These are phyloP conservation scores for Hericium erinaceus DNA, from an alignment of 768 basidiomycete genomes.

Conservation along the genomic window DNA sequence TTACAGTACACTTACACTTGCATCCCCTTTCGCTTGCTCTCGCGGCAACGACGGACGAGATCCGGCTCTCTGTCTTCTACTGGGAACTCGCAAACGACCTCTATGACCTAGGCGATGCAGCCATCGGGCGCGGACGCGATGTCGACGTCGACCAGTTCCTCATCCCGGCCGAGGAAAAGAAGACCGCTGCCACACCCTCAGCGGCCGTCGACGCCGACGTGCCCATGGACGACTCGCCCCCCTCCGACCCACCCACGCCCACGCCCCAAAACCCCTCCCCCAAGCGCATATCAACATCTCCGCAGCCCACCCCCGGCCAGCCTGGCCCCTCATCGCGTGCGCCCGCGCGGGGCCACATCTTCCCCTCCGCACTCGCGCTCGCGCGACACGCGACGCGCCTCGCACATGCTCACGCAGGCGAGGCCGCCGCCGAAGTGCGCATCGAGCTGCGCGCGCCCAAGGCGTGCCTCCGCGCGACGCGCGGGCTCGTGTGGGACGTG, in stretches of 20 bases:
- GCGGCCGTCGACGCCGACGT: not conserved
- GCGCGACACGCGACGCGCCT: constrained; percentile 4
- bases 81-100: constrained; percentile 41
- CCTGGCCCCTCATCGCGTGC: constrained; percentile 23
- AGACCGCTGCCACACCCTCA: not conserved
- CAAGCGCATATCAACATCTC: too few species aligned
- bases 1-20: constrained; percentile 9
- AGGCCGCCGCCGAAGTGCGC: constrained; percentile 2
- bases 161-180: not conserved
- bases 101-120: constrained; percentile 79
- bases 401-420: constrained; percentile 5
- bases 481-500: constrained; percentile 8
- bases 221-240: constrained; percentile 40
- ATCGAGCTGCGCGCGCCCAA: constrained; percentile 3
- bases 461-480: constrained; percentile 4
- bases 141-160: not conserved
- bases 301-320: too few species aligned
- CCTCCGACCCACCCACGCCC: constrained; percentile 31
- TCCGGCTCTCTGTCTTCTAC: constrained; percentile 7
- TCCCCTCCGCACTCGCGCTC: constrained; percentile 5
- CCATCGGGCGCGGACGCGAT: constrained; percentile 31
- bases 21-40: constrained; percentile 5
- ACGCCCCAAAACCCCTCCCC: too few species aligned
- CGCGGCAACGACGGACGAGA: constrained; percentile 8
- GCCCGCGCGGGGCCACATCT: constrained; percentile 1